Evolutionary conservation across 2,329 filamentous ascomycete genomes (phyloP).

Genomic region (Neofusicoccum umdonicola): DNA sequence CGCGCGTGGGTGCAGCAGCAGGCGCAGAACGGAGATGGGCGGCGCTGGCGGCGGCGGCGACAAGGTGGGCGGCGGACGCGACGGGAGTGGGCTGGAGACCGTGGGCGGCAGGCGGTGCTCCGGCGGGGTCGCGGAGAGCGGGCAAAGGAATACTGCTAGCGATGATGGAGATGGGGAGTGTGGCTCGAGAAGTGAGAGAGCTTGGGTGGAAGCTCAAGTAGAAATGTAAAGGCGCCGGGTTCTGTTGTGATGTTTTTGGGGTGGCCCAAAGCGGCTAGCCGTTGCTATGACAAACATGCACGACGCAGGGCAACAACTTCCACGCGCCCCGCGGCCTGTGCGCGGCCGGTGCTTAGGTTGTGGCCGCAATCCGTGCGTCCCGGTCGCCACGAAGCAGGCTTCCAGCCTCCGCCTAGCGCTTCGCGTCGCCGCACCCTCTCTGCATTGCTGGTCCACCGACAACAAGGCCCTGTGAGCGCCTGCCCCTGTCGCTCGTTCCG

Average conservation of each 20-base stretch:
- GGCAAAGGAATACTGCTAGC: slow-evolving; percentile 12
- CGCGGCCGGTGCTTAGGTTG: no score
- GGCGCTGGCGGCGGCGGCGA: not conserved
- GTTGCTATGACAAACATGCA: no score
- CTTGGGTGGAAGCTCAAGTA: not conserved
- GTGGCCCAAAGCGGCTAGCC: no score
- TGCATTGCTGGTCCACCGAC: not conserved
- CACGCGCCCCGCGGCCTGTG: no score
- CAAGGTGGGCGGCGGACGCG: not conserved
- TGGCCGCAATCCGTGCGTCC: no score
- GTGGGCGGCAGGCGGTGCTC: not conserved
- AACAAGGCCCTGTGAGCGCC: not conserved
- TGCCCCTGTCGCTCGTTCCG: not conserved
- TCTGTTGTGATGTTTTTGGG: not conserved
- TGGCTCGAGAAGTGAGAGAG: not conserved
- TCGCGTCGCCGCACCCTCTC: no score
- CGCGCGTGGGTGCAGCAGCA: not conserved
- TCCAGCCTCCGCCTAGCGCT: no score
- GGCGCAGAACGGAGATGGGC: not conserved
- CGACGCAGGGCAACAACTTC: no score
- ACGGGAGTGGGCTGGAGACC: not conserved
- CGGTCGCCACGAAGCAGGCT: no score
- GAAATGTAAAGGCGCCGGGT: not conserved
- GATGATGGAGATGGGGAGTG: slow-evolving; percentile 3
- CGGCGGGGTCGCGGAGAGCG: not conserved